Evolutionary conservation across 352 stramenopile species (phyloP).

Genomic region (Phytophthora pini): DNA sequence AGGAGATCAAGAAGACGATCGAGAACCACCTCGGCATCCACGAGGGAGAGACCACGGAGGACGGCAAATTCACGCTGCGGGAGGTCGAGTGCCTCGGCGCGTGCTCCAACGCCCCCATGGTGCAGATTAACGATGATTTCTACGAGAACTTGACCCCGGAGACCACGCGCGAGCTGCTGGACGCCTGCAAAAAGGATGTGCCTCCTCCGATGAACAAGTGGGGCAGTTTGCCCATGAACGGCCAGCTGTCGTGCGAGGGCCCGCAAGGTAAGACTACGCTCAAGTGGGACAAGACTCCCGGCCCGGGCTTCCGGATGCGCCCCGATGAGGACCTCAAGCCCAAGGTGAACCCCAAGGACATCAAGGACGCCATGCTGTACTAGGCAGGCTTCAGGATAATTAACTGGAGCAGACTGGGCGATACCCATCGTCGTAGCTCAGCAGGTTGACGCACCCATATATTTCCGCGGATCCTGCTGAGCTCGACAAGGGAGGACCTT

Average conservation of each 20-base stretch:
- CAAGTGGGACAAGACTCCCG: constrained; percentile 83
- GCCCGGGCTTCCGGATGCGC: constrained; percentile 91
- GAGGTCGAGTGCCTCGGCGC: constrained; percentile 99
- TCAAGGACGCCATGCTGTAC: constrained; percentile 92
- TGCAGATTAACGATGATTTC: constrained; percentile 99
- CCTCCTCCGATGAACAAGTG: constrained; percentile 97
- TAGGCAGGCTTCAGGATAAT: constrained; percentile 47
- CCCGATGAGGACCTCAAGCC: constrained; percentile 91
- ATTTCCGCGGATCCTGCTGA: constrained; percentile 32
- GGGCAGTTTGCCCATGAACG: constrained; percentile 99
- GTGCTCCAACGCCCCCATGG: constrained; percentile 99
- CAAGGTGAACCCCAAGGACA: constrained; percentile 94
- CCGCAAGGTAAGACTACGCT: constrained; percentile 96
- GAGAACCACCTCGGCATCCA: constrained; percentile 97
- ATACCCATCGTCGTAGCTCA: constrained; percentile 22
- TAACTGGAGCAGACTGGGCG: constrained; percentile 22
- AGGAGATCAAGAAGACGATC: constrained; percentile 99
- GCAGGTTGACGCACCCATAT: constrained; percentile 30
- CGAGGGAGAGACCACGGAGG: constrained; percentile 90
- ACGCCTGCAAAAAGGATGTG: constrained; percentile 95
- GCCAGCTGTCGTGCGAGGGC: constrained; percentile 98
- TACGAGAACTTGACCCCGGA: constrained; percentile 98
- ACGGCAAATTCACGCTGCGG: constrained; percentile 93
- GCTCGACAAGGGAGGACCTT: constrained; percentile 16
- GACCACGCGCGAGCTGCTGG: constrained; percentile 97